These are phyloP conservation scores for Leptodermis oblonga DNA, from an alignment of 257 asterid species.

Conservation along the genomic window DNA sequence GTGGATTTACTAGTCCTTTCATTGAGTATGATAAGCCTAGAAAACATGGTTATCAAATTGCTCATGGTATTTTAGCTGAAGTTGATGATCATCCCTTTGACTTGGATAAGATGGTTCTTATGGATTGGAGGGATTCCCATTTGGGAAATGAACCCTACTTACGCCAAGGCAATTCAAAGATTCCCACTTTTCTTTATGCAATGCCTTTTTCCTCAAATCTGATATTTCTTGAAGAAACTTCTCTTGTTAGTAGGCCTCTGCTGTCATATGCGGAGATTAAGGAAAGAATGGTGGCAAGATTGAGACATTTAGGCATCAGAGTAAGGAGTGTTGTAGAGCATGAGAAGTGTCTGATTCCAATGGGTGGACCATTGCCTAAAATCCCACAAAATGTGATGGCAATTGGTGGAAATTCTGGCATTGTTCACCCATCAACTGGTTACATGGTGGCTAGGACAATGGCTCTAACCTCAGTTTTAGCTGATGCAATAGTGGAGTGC, in stretches of 20 bases:
- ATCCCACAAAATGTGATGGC: slow-evolving; percentile 80
- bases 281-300: slow-evolving; percentile 81
- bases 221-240: slow-evolving; percentile 81
- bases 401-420: slow-evolving; percentile 79
- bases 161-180: slow-evolving; percentile 39
- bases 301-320: slow-evolving; percentile 69
- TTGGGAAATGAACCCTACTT: slow-evolving; percentile 71
- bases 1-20: slow-evolving; percentile 66
- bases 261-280: slow-evolving; percentile 65
- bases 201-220: slow-evolving; percentile 81
- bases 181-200: slow-evolving; percentile 75
- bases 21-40: slow-evolving; percentile 67
- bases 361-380: slow-evolving; percentile 87
- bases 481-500: slow-evolving; percentile 58
- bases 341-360: slow-evolving; percentile 83
- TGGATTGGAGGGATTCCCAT: slow-evolving; percentile 98
- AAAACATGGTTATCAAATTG: slow-evolving; percentile 74
- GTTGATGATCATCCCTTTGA: slow-evolving; percentile 82
- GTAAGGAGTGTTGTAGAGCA: slow-evolving; percentile 66
- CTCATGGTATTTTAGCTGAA: slow-evolving; percentile 86
- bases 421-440: slow-evolving; percentile 85
- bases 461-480: slow-evolving; percentile 55
- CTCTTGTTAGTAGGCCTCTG: slow-evolving; percentile 70
- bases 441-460: slow-evolving; percentile 67
- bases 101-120: slow-evolving; percentile 81